A percentile compares a stretch with the other conserved stretches of the same genome.
Conservation (phyloP, 164 flowering plant species). For the Platanus orientalis region DNA sequence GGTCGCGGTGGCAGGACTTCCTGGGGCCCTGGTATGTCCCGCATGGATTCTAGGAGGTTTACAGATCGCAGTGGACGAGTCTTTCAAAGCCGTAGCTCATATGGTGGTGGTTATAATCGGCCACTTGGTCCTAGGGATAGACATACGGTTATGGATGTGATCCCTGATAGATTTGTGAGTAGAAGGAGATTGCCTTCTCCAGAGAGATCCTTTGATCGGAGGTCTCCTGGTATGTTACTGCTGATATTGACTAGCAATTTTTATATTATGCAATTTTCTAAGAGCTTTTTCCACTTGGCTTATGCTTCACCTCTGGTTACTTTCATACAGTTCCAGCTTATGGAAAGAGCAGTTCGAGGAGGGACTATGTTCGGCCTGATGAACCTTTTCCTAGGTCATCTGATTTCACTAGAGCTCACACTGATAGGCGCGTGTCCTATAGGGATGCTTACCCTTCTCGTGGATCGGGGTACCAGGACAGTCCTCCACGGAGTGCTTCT, state of each 20-base stretch:
- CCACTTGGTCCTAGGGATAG: constrained; percentile 17
- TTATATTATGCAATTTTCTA: background rate
- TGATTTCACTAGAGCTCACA: constrained; percentile 18
- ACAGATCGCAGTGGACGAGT: constrained; percentile 20
- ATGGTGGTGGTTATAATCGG: constrained; percentile 15
- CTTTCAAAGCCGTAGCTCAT: constrained; percentile 12
- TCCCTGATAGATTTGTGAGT: constrained; percentile 15
- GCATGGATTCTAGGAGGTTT: constrained; percentile 18
- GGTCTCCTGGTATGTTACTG: constrained; percentile 25
- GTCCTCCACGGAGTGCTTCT: constrained; percentile 13
- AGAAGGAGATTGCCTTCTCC: constrained; percentile 14
- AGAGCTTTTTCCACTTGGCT: background rate
- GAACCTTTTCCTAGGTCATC: constrained; percentile 15
- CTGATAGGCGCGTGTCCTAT: constrained; percentile 15
- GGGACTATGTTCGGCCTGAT: constrained; percentile 18
- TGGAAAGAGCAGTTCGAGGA: constrained; percentile 19
- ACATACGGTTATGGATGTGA: constrained; percentile 9
- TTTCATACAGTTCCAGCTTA: constrained; percentile 8
- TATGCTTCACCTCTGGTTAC: background rate
- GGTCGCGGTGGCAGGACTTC: constrained; percentile 13
- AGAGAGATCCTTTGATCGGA: constrained; percentile 17
- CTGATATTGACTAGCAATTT: background rate
- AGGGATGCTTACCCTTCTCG: constrained; percentile 19
- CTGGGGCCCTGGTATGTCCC: constrained; percentile 14
- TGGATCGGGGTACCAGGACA: constrained; percentile 13